These are phyloP conservation scores for Bolboschoenoplectus hybrid DNA, from an alignment of 202 grass and related monocot genomes.

Conservation along the genomic window DNA sequence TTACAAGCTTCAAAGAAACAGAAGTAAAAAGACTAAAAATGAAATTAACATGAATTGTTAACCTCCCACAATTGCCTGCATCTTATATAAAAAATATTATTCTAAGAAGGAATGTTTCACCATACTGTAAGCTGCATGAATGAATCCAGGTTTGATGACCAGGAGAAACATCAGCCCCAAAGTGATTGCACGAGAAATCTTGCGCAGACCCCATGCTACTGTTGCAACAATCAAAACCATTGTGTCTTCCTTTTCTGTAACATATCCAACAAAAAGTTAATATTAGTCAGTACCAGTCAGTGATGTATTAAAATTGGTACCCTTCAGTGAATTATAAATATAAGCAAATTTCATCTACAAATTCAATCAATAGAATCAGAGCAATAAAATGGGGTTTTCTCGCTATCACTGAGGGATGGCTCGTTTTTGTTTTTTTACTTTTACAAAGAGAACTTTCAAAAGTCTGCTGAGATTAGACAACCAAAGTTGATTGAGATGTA, in stretches of 20 bases:
- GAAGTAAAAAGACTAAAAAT: conserved; percentile 26
- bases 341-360: conserved; percentile 37
- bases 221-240: conserved; percentile 92
- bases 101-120: conserved; percentile 68
- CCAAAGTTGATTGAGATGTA: conserved; percentile 31
- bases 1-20: conserved; percentile 33
- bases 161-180: conserved; percentile 92
- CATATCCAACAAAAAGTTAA: conserved; percentile 31
- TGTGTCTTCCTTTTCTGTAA: conserved; percentile 78
- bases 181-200: conserved; percentile 88
- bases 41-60: conserved; percentile 25
- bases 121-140: conserved; percentile 98
- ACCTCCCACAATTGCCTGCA: background rate
- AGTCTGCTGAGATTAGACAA: conserved; percentile 21
- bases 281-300: background rate
- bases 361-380: conserved; percentile 32
- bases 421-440: background rate
- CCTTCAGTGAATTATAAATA: conserved; percentile 14
- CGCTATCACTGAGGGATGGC: background rate
- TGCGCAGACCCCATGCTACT: conserved; percentile 88
- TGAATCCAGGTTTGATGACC: conserved; percentile 92
- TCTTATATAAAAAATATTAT: conserved; percentile 37
- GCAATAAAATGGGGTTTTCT: background rate
- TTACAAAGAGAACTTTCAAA: background rate
- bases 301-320: conserved; percentile 21